A percentile compares a stretch with the other conserved stretches of the same genome.
phyloP scores from a whole-genome alignment of 192 early-diverging fungal species.

The Paraglomus occultum region DNA sequence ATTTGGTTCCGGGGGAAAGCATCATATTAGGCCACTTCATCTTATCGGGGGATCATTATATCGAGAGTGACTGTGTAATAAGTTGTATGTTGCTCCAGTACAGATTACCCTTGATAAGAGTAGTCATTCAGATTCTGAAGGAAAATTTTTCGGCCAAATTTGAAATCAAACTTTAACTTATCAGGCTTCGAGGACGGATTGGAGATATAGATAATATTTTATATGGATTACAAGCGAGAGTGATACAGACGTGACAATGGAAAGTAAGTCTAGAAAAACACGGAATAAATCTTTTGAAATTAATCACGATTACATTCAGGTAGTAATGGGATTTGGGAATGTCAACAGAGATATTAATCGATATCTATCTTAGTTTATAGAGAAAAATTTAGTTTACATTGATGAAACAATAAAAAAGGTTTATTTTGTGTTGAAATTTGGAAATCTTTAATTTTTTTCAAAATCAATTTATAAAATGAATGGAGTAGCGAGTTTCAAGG shows the following conservation, averaged over 20 bases:
- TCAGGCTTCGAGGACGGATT: no score
- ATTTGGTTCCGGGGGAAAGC: no score
- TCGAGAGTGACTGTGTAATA: no score
- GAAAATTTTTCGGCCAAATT: not conserved
- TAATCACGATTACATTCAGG: not conserved
- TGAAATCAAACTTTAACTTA: not conserved
- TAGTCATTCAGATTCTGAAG: not conserved
- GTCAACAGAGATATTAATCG: slow-evolving; percentile 2
- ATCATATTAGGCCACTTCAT: no score
- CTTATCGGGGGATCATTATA: no score
- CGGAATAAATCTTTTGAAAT: not conserved
- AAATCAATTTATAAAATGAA: no score
- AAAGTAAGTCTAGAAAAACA: not conserved
- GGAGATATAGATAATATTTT: slow-evolving; percentile 12
- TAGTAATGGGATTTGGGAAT: not conserved
- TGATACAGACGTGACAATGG: not conserved
- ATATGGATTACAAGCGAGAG: slow-evolving; percentile 16
- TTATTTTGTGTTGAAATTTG: no score
- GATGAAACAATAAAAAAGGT: no score
- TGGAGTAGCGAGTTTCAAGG: no score
- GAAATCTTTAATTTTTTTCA: no score
- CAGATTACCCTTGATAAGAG: slow-evolving; percentile 7
- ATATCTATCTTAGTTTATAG: no score
- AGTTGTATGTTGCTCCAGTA: slow-evolving; percentile 5
- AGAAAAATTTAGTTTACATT: no score